phyloP scores from a whole-genome alignment of 306 rosid genomes.

The Cicer bijugum region DNA sequence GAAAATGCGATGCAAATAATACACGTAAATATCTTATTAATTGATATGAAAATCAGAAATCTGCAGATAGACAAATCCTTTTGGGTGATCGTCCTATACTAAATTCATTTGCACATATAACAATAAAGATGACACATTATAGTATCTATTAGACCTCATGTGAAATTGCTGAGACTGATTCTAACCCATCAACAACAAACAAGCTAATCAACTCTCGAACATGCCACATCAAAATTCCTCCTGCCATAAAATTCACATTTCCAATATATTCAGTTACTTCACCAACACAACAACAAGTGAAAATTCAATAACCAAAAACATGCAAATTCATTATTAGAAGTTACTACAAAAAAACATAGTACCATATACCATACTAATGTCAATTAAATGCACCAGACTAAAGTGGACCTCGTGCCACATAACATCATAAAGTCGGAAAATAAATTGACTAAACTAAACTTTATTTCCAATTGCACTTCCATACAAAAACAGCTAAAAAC shows the following conservation, averaged over 20 bases:
- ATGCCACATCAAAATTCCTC: conserved; percentile 33
- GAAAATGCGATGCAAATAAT: conserved; percentile 20
- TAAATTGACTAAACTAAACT: conserved; percentile 1
- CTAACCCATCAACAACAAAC: conserved; percentile 19
- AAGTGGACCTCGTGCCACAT: background rate
- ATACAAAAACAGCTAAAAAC: conserved; percentile 23
- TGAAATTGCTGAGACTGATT: conserved; percentile 32
- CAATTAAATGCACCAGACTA: conserved; percentile 34
- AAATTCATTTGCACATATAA: conserved; percentile 34
- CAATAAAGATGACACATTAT: conserved; percentile 30
- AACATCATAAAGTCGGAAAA: conserved; percentile 28
- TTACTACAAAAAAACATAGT: conserved; percentile 1
- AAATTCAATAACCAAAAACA: conserved; percentile 26
- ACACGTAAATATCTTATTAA: conserved; percentile 35
- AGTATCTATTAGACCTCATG: conserved; percentile 32
- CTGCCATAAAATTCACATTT: background rate
- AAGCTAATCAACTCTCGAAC: conserved; percentile 33
- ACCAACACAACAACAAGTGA: conserved; percentile 1
- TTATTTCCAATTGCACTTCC: conserved; percentile 28
- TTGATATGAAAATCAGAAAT: conserved; percentile 18
- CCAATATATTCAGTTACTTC: background rate
- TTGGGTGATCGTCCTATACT: conserved; percentile 12
- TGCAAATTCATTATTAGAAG: background rate
- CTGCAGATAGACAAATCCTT: conserved; percentile 3
- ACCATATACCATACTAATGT: conserved; percentile 4